Evolutionary conservation across 176 grass and related monocot species (phyloP).

Genomic region (Dendrocalamus sinicus): DNA sequence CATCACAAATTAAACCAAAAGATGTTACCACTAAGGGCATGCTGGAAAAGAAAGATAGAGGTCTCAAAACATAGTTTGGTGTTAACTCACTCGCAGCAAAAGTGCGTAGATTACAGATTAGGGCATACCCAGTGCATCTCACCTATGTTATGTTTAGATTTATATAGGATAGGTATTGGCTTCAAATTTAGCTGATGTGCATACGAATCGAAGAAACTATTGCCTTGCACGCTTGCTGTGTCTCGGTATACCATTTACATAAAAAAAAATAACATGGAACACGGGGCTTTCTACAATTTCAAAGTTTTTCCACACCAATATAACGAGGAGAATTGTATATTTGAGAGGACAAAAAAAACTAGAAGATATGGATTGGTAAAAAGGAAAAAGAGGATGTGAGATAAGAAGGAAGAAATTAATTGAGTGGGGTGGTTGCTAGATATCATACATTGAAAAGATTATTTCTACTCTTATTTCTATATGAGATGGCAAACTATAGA

Average conservation of each 20-base stretch:
- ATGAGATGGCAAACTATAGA: too few relatives aligned
- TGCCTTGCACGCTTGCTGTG: too few relatives aligned
- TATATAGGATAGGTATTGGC: not conserved
- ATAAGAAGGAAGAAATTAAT: too few relatives aligned
- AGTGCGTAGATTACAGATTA: not conserved
- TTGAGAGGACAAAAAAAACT: too few relatives aligned
- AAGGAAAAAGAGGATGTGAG: too few relatives aligned
- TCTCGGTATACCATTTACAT: not conserved
- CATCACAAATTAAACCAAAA: conserved; percentile 36
- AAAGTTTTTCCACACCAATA: not conserved
- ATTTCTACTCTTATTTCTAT: too few relatives aligned
- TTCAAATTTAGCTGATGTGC: not conserved
- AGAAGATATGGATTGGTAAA: too few relatives aligned
- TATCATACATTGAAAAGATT: too few relatives aligned
- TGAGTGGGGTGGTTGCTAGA: too few relatives aligned
- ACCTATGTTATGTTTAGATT: not conserved
- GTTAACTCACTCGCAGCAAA: conserved; percentile 20
- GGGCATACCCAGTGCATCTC: too few relatives aligned
- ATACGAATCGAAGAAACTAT: too few relatives aligned
- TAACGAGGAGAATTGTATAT: not conserved
- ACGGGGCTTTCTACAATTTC: not conserved
- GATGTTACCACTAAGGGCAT: conserved; percentile 18
- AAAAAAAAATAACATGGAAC: not conserved
- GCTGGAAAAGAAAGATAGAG: not conserved
- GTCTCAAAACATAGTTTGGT: not conserved